These are phyloP conservation scores for Aspergillus melleus DNA, from an alignment of 2,329 filamentous ascomycete genomes.

Conservation along the genomic window DNA sequence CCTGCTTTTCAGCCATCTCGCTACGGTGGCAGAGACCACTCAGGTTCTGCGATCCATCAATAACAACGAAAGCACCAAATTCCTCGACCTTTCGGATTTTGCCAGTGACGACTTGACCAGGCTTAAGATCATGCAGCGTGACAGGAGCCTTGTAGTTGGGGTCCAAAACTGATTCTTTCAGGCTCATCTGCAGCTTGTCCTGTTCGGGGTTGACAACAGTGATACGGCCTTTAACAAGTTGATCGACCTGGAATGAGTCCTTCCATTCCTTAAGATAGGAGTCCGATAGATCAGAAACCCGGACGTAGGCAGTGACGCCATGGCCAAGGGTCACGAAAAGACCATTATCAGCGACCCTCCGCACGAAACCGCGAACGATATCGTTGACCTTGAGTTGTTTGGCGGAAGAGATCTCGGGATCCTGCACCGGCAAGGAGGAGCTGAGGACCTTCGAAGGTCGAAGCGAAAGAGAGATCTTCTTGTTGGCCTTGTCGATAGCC, in stretches of 20 bases:
- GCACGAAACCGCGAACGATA: conserved; percentile 86
- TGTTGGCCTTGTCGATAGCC: conserved; percentile 77
- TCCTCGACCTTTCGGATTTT: conserved; percentile 92
- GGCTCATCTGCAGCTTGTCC: conserved; percentile 76
- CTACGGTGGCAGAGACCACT: conserved; percentile 91
- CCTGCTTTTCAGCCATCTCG: conserved; percentile 81
- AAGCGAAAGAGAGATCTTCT: conserved; percentile 76
- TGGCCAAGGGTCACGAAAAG: conserved; percentile 83
- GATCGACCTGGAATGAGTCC: conserved; percentile 79
- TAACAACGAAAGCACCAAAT: conserved; percentile 89
- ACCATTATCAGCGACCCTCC: conserved; percentile 84
- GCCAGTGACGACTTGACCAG: conserved; percentile 80
- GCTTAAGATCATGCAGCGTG: conserved; percentile 74
- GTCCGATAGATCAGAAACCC: conserved; percentile 86
- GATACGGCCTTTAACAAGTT: conserved; percentile 86
- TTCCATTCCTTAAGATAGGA: conserved; percentile 95
- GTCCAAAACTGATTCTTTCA: conserved; percentile 83
- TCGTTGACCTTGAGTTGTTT: conserved; percentile 75
- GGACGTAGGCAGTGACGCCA: conserved; percentile 76
- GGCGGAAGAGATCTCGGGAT: conserved; percentile 72
- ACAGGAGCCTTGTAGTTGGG: conserved; percentile 72
- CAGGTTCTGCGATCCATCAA: conserved; percentile 83
- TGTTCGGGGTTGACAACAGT: conserved; percentile 67
- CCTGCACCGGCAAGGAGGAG: conserved; percentile 76
- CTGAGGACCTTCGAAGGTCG: conserved; percentile 87